These are phyloP conservation scores for Lactarius evosmus DNA, from an alignment of 768 basidiomycete genomes.

Conservation along the genomic window DNA sequence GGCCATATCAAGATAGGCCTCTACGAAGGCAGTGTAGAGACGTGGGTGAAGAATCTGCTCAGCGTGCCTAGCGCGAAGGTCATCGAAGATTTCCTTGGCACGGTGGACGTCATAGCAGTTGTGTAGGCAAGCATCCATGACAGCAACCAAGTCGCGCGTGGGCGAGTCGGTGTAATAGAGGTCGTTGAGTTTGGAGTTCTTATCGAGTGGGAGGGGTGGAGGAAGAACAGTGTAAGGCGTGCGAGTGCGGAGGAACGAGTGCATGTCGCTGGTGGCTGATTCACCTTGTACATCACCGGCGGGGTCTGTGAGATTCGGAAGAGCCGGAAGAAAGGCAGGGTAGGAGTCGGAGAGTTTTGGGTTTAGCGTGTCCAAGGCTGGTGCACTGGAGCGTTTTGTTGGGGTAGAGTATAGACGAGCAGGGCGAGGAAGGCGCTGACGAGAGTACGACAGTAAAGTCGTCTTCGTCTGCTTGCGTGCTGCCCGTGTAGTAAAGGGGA, in stretches of 20 bases:
- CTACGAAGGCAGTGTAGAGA: slow-evolving; percentile 63
- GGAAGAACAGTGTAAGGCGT: slow-evolving; percentile 58
- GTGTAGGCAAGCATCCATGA: slow-evolving; percentile 82
- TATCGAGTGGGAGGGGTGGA: slow-evolving; percentile 57
- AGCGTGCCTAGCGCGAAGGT: slow-evolving; percentile 46
- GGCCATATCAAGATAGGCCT: slow-evolving; percentile 62
- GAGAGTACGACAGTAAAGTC: slow-evolving; percentile 55
- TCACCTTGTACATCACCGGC: slow-evolving; percentile 13
- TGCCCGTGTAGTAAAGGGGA: slow-evolving; percentile 33
- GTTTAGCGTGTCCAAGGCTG: slow-evolving; percentile 44
- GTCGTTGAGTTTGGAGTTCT: slow-evolving; percentile 41
- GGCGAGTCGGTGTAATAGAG: slow-evolving; percentile 61
- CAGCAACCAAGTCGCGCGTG: slow-evolving; percentile 65
- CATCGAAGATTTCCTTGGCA: slow-evolving; percentile 69
- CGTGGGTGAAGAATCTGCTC: slow-evolving; percentile 47
- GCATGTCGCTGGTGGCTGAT: slow-evolving; percentile 39
- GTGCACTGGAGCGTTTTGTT: slow-evolving; percentile 52
- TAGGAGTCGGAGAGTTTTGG: slow-evolving; percentile 38
- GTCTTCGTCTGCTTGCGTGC: slow-evolving; percentile 34
- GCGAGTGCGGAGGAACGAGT: slow-evolving; percentile 48
- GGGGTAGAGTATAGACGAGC: slow-evolving; percentile 70
- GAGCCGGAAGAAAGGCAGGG: slow-evolving; percentile 39
- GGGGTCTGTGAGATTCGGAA: slow-evolving; percentile 24
- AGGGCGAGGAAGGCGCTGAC: slow-evolving; percentile 65
- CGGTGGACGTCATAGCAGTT: slow-evolving; percentile 72